These are phyloP conservation scores for Hsuehochloa calcarea DNA, from an alignment of 176 grass and related monocot species.

Conservation along the genomic window DNA sequence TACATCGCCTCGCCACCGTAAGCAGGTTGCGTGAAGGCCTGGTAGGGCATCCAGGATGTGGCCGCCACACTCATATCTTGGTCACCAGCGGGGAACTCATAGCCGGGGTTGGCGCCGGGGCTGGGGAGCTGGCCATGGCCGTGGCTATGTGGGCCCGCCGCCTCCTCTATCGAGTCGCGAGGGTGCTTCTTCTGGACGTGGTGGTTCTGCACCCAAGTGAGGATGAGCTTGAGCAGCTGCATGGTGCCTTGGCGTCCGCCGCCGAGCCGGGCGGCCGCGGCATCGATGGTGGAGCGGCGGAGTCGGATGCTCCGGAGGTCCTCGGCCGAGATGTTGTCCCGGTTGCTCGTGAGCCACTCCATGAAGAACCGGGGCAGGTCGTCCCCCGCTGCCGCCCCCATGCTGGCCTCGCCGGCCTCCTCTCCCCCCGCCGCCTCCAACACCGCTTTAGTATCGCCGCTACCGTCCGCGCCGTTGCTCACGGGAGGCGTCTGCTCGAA, in stretches of 20 bases:
- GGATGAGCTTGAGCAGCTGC: conserved; percentile 90
- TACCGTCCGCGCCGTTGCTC: background rate
- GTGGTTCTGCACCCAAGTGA: conserved; percentile 90
- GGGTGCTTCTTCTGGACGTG: conserved; percentile 69
- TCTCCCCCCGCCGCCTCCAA: conserved; percentile 1
- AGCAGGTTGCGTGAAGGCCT: conserved; percentile 18
- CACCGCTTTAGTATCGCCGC: background rate
- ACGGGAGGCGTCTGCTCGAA: background rate
- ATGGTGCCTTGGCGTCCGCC: conserved; percentile 57
- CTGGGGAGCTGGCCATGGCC: conserved; percentile 16
- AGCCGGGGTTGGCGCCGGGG: conserved; percentile 20
- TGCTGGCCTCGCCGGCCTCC: conserved; percentile 23
- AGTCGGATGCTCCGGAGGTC: conserved; percentile 90
- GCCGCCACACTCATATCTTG: background rate
- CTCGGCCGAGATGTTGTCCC: conserved; percentile 72
- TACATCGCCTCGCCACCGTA: conserved; percentile 54
- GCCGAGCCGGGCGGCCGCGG: conserved; percentile 66
- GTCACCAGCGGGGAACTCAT: conserved; percentile 29
- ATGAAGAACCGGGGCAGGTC: conserved; percentile 83
- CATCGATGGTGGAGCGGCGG: conserved; percentile 79
- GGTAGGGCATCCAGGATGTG: conserved; percentile 56
- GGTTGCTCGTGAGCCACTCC: conserved; percentile 91
- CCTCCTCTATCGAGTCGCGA: conserved; percentile 29
- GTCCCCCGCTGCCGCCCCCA: conserved; percentile 27
- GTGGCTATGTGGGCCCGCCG: background rate